Evolutionary conservation across 2,329 filamentous ascomycete genomes (phyloP), one percentile per base, ranked within the genome.

Genomic region (Aspergillus brasiliensis): DNA sequence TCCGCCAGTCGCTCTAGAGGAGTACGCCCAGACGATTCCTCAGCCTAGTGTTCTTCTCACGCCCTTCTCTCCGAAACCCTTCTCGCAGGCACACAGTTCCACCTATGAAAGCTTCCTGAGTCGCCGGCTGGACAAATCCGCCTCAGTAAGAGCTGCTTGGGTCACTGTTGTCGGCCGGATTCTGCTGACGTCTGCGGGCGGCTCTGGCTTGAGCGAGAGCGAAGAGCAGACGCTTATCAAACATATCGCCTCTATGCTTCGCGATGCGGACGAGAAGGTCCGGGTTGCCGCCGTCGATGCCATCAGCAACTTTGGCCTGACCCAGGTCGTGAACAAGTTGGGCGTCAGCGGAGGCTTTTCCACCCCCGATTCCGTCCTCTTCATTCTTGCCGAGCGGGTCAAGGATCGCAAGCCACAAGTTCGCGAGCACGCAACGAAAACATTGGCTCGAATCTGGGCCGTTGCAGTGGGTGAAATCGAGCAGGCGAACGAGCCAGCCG

Each of bases 401-500:
- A 92, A 93, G 67, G 96, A 99, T 77, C 89, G 89, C 63, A 94
- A 90, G 73, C 86, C 88, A 13, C 82, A 86, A 44, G 91, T 99
- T 10, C 90, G 94, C 59, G 87, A 91, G 40, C 91, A 94, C 68
- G 93, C 92, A 23, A 96, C 97, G 86, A 89, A 88, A 53, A 82
- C 96, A 8, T 81, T 98, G 1, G 91, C 87, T 10, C 91, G 88
- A 62, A 88, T 98, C 27, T 99, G 95, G 95, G 93, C 91, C n/a
- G 93, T 96, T 17, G 94, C 91, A 11, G 87, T 89, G 17, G 91
- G 92, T 17, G 93, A 97, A 69, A 90, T 99, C 67, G 88, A 91
- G 23, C 86, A 89, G 55, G 91, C 91, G 13, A 90, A 94, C 68
- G 91, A 97, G 67, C 81, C 84, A 17, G 89, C 96, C 19, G 85